Evolutionary conservation across 2,329 filamentous ascomycete species (phyloP).

Genomic region (Fusarium sp.): DNA sequence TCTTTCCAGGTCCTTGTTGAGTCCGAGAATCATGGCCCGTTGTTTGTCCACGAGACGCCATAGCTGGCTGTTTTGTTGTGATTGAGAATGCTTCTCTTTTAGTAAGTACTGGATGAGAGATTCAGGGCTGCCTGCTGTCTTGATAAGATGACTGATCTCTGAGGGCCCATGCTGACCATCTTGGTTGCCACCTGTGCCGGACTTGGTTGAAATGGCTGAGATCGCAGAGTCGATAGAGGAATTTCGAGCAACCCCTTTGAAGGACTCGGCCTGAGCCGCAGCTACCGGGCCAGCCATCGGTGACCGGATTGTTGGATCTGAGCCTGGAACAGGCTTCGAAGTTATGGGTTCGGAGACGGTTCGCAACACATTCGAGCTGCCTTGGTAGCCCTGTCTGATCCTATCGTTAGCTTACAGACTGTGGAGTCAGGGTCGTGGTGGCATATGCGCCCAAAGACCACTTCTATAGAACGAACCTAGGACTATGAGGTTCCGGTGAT

Average conservation of each 20-base stretch:
- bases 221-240: conserved; percentile 95
- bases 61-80: conserved; percentile 90
- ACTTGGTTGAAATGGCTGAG: conserved; percentile 77
- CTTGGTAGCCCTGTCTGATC: conserved; percentile 47
- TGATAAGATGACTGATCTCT: conserved; percentile 84
- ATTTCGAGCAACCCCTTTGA: conserved; percentile 71
- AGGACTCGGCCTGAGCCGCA: conserved; percentile 57
- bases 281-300: conserved; percentile 64
- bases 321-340: conserved; percentile 59
- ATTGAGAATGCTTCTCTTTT: conserved; percentile 90
- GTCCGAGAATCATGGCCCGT: conserved; percentile 88
- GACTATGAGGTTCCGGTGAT: conserved; percentile 51
- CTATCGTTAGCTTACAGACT: conserved; percentile 29
- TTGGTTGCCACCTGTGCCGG: conserved; percentile 67
- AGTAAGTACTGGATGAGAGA: conserved; percentile 88
- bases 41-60: conserved; percentile 98
- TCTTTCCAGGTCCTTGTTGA: conserved; percentile 94
- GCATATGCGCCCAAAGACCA: conserved; percentile 10
- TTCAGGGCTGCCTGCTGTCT: conserved; percentile 88
- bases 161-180: conserved; percentile 72
- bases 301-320: conserved; percentile 55
- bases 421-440: background rate
- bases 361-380: conserved; percentile 64
- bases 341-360: conserved; percentile 60
- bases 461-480: conserved; percentile 51